These are phyloP conservation scores for Fusarium equiseti DNA, from an alignment of 2,329 filamentous ascomycete genomes.

Conservation along the genomic window DNA sequence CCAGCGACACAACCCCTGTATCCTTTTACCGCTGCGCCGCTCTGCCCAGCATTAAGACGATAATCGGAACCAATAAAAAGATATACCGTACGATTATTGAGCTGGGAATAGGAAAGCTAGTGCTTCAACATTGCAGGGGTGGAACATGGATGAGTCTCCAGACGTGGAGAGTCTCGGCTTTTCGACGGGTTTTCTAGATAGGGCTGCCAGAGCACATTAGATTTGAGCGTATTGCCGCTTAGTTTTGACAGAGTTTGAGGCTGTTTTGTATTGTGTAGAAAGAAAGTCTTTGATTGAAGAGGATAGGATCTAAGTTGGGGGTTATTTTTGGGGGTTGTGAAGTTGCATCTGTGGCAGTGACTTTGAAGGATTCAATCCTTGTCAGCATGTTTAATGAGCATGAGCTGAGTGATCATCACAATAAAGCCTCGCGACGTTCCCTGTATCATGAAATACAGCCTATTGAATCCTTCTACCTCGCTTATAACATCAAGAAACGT, in stretches of 20 bases:
- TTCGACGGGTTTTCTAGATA: neutral
- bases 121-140: neutral
- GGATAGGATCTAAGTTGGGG: too few species aligned
- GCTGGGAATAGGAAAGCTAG: neutral
- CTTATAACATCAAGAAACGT: neutral
- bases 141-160: neutral
- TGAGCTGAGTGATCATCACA: slow-evolving; percentile 1
- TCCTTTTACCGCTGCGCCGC: slow-evolving; percentile 6
- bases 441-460: neutral
- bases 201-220: neutral
- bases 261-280: neutral
- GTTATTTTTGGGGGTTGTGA: neutral
- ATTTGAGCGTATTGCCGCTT: neutral
- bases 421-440: neutral
- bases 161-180: neutral
- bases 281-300: too few species aligned
- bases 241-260: neutral
- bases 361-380: slow-evolving; percentile 8
- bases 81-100: neutral
- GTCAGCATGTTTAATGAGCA: neutral
- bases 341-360: neutral
- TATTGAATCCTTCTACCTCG: neutral
- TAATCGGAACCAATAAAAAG: neutral
- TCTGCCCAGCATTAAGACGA: neutral
- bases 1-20: slow-evolving; percentile 2